phyloP scores from a whole-genome alignment of 2,329 filamentous ascomycete species.

The Paraconiothyrium sp. region DNA sequence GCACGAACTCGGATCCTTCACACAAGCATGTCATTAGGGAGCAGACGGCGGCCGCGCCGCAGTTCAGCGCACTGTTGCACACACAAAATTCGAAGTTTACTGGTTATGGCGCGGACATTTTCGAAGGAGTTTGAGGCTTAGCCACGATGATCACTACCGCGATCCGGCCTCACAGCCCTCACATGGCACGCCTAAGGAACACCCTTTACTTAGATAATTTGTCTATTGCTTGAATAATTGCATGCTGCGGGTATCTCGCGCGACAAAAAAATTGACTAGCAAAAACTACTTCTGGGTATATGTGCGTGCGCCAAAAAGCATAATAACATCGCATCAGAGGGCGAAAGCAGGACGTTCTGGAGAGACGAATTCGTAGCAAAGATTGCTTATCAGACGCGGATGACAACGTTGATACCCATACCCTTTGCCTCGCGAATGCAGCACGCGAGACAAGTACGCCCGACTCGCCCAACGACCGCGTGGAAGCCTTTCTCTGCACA shows the following conservation, averaged over 20 bases:
- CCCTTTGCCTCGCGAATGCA: conserved; percentile 79
- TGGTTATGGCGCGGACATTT: background rate
- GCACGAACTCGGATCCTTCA: background rate
- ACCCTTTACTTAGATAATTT: background rate
- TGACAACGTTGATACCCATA: conserved; percentile 74
- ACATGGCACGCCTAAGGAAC: background rate
- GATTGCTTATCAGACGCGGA: conserved; percentile 45
- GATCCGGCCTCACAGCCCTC: background rate
- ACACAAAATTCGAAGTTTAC: background rate
- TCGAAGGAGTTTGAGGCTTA: background rate
- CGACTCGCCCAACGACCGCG: conserved; percentile 73
- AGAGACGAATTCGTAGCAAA: background rate
- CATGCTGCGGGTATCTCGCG: conserved; percentile 9
- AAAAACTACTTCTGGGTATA: conserved; percentile 11
- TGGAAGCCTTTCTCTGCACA: conserved; percentile 80
- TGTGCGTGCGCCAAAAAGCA: conserved; percentile 9
- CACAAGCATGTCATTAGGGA: too few relatives aligned
- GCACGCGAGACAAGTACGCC: conserved; percentile 76
- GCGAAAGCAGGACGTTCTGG: background rate
- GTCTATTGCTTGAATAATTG: background rate
- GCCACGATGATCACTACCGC: background rate
- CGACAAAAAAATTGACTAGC: conserved; percentile 1
- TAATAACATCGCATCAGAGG: background rate
- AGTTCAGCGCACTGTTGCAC: background rate
- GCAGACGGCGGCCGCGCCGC: background rate